Percentiles rank a stretch among this genome's conserved stretches.
phyloP scores from a whole-genome alignment of 2,329 filamentous ascomycete species.

The Fusarium staphyleae region DNA sequence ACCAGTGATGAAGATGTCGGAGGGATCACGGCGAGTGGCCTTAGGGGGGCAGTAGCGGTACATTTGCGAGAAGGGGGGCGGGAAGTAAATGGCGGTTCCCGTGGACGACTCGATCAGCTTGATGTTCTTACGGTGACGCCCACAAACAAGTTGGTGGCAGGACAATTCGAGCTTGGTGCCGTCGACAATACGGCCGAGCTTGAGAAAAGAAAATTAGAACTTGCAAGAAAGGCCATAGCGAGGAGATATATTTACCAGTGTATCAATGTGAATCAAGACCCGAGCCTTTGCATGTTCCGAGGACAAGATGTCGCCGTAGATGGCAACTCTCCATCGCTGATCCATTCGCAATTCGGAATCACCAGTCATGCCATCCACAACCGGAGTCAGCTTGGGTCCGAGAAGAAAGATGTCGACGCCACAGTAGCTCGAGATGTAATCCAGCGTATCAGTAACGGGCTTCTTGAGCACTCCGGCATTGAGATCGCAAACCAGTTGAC shows the following conservation, averaged over 20 bases:
- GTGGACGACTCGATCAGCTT: slow-evolving; percentile 96
- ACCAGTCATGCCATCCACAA: slow-evolving; percentile 76
- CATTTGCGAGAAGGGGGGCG: slow-evolving; percentile 88
- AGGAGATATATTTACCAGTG: slow-evolving; percentile 66
- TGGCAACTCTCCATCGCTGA: slow-evolving; percentile 88
- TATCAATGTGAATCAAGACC: slow-evolving; percentile 95
- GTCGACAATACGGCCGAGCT: slow-evolving; percentile 79
- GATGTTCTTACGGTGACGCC: slow-evolving; percentile 94
- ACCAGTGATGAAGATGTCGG: slow-evolving; percentile 95
- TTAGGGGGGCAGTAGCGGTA: slow-evolving; percentile 89
- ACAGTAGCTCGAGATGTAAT: slow-evolving; percentile 85
- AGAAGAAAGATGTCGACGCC: slow-evolving; percentile 97
- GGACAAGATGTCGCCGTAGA: slow-evolving; percentile 94
- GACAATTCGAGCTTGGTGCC: slow-evolving; percentile 82
- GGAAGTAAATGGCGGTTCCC: slow-evolving; percentile 97
- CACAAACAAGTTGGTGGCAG: slow-evolving; percentile 90
- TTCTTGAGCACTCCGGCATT: slow-evolving; percentile 72
- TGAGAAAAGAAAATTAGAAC: slow-evolving; percentile 30
- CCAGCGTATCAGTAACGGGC: slow-evolving; percentile 82
- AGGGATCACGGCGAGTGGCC: slow-evolving; percentile 80
- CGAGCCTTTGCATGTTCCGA: slow-evolving; percentile 97
- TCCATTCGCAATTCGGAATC: slow-evolving; percentile 85
- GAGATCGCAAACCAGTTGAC: slow-evolving; percentile 83
- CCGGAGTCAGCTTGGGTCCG: slow-evolving; percentile 84
- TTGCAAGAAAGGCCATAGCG: neutral